phyloP scores from a whole-genome alignment of 2,329 filamentous ascomycete genomes.

The Beauveria scarabaeidicola region DNA sequence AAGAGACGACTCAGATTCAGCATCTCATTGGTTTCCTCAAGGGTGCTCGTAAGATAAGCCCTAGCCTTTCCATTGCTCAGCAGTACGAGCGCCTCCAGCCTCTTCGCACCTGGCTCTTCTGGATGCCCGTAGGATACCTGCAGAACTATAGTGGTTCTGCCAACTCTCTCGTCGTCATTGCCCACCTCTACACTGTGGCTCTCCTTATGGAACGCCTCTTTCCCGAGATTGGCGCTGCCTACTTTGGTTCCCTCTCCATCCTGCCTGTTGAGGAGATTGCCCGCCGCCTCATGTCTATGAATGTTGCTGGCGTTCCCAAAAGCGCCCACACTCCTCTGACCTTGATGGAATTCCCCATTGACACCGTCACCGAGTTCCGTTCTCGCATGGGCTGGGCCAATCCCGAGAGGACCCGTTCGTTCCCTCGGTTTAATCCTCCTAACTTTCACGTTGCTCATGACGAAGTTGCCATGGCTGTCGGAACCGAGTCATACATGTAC shows the following conservation, averaged over 20 bases:
- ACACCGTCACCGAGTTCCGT: constrained; percentile 61
- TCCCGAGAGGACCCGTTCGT: constrained; percentile 49
- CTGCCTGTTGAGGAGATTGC: constrained; percentile 81
- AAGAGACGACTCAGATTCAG: constrained; percentile 59
- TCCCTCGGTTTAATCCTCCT: constrained; percentile 50
- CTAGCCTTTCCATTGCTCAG: constrained; percentile 63
- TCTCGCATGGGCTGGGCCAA: constrained; percentile 59
- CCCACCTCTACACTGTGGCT: constrained; percentile 85
- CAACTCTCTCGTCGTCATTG: constrained; percentile 72
- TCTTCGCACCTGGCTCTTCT: constrained; percentile 88
- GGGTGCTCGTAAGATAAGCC: constrained; percentile 61
- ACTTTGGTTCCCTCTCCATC: constrained; percentile 74
- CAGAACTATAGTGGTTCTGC: constrained; percentile 68
- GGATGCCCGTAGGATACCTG: constrained; percentile 80
- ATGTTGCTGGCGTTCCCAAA: constrained; percentile 47
- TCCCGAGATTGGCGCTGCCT: constrained; percentile 81
- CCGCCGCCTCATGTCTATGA: constrained; percentile 62
- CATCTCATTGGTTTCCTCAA: constrained; percentile 66
- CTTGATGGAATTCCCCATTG: constrained; percentile 65
- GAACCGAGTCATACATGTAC: constrained; percentile 41
- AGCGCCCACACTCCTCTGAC: constrained; percentile 52
- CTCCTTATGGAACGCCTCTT: constrained; percentile 85
- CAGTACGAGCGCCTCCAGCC: constrained; percentile 87
- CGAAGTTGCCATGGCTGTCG: constrained; percentile 33
- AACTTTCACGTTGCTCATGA: constrained; percentile 41